phyloP scores from a whole-genome alignment of 768 basidiomycete species.

The Porpolomopsis calyptriformis region DNA sequence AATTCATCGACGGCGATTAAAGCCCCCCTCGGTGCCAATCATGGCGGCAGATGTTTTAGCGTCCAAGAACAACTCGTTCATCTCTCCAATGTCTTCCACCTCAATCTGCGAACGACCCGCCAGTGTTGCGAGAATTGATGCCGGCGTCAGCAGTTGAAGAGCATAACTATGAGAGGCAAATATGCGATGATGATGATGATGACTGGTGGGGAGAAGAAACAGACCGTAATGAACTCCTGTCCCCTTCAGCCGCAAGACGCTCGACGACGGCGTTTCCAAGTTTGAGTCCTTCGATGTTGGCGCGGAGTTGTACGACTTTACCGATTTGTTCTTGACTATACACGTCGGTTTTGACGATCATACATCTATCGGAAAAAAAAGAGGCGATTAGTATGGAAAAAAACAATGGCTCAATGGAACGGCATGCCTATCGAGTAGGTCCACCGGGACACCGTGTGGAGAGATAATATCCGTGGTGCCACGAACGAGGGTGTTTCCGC shows the following conservation, averaged over 20 bases:
- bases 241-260: slow-evolving; percentile 70
- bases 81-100: slow-evolving; percentile 84
- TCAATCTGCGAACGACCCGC: slow-evolving; percentile 74
- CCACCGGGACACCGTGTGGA: slow-evolving; percentile 90
- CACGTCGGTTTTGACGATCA: slow-evolving; percentile 88
- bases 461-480: slow-evolving; percentile 87
- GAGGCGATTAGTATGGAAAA: slow-evolving; percentile 6
- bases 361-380: slow-evolving; percentile 41
- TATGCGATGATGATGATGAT: slow-evolving; percentile 8
- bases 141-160: slow-evolving; percentile 83
- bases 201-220: slow-evolving; percentile 14
- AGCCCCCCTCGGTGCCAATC: slow-evolving; percentile 32
- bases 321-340: slow-evolving; percentile 79
- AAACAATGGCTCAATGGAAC: slow-evolving; percentile 4
- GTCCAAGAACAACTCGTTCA: slow-evolving; percentile 91
- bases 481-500: slow-evolving; percentile 84
- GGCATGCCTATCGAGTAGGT: slow-evolving; percentile 79
- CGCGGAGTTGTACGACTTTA: slow-evolving; percentile 77
- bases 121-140: slow-evolving; percentile 73
- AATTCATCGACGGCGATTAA: no score
- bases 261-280: slow-evolving; percentile 70
- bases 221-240: slow-evolving; percentile 70
- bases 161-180: slow-evolving; percentile 52
- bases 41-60: slow-evolving; percentile 69
- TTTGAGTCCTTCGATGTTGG: slow-evolving; percentile 76